Base-by-base conservation (phyloP, 2,329 filamentous ascomycete species). In the Hymenoscyphus albidus region DNA sequence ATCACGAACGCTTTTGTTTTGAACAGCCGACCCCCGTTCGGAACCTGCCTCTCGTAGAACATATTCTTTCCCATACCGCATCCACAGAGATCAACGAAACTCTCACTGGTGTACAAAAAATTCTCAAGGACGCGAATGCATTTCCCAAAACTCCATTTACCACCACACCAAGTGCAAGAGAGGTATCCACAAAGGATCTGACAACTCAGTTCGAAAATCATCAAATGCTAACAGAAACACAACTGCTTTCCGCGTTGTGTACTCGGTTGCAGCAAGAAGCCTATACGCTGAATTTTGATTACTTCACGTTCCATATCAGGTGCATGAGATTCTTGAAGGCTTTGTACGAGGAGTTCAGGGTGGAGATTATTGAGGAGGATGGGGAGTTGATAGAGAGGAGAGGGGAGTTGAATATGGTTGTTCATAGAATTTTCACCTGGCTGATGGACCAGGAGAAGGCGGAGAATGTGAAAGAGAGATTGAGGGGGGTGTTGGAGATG, bases 231-330 rank as follows among this genome's bases (percentile, higher is more conserved):
- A 67, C 61, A 2, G 55, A 27, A 10, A 55, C 67, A 12, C 63
- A 70, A 55, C 62, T 67, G 18, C 61, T 70, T 2, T 22, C 64
- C 13, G 54, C 44, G 1, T 56, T 69, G 27, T 60, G 58, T 42
- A 66, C 63, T 14, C 58, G 59, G 9, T 12, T 68, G 2, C 18
- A 56, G 7, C 63, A 64, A 31, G 69, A 70, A 61, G 27, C 44
- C 6, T 64, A 64, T 12, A 62, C 63, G 1, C 59, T 70, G 4
- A 62, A 66, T n/a, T 70, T 67, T 27, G 63, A 70, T 44, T 70
- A 67, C 40, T 67, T 67, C 39, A 58, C 57, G 6, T 44, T 68
- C 1, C 44, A 65, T 31, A 56, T 38, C 6, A 48, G 58, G 3
- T 69, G 65, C 27, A 58, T 58, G 55, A 18, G 35, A 2, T 55